Base-by-base conservation (phyloP, 1,284 basidiomycete genomes). In the Malassezia caprae region DNA sequence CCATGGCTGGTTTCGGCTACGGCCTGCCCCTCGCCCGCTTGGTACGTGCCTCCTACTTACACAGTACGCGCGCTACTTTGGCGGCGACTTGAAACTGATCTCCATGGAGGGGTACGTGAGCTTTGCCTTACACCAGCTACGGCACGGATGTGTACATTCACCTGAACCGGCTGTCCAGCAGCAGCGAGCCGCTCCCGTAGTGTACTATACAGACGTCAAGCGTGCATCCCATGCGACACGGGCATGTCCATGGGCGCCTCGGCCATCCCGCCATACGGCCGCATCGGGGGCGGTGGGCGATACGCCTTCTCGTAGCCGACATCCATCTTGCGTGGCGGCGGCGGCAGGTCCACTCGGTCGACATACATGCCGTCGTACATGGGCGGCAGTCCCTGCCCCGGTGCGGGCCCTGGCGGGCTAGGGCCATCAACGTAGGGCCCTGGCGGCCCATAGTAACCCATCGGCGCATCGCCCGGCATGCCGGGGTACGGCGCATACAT, bases 21-120 rank as follows among this genome's bases (percentile, higher is more conserved):
- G 91, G 91, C 0, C 76, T 96, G 23, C 93, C 93, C 8, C 79
- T 94, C 23, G 90, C 88, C 48, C 78, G 90, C 76, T 77, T 94
- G 79, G 87, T 88, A 61, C 69, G 84, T 79, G 57, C 6, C 37
- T 40, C 17, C n/a, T 17, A 27, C 24, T 24, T 27, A 26, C 17
- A 40, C 52, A 64, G 58, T 96, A 96, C 67, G 90, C 90, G 0
- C 80, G 91, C 44, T 98, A 96, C 76, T 96, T 96, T 75, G 93
- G 94, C 1, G 93, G 93, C 3, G 91, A 96, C 76, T 78, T 98
- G n/a, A 82, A 88, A 48, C 77, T 98, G 53, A 96, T 98, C 65
- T 88, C 90, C 41, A 96, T 98, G 93, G 91, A 96, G 63, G 90
- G 90, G 7, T 93, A 88, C 67, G 90, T 46, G 87, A 4, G 88